A percentile compares a stretch with the other conserved stretches of the same genome.
These are phyloP conservation scores for Melampsora americana DNA, from an alignment of 1,284 basidiomycete genomes.

Conservation along the genomic window DNA sequence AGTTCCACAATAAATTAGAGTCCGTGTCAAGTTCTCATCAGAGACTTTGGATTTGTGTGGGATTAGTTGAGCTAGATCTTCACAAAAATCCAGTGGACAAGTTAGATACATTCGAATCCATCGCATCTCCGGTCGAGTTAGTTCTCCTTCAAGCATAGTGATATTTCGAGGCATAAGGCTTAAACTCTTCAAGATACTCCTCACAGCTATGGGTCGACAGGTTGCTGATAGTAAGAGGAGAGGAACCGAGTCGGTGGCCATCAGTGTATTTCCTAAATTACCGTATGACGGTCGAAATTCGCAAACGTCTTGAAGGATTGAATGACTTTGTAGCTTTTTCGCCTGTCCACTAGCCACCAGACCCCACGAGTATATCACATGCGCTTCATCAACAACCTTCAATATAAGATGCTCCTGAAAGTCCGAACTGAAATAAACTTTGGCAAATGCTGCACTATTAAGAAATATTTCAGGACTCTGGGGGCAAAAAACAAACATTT, in stretches of 20 bases:
- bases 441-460: slow-evolving; percentile 11
- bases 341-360: slow-evolving; percentile 15
- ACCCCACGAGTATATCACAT: slow-evolving; percentile 20
- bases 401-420: slow-evolving; percentile 8
- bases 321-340: slow-evolving; percentile 3
- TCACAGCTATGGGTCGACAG: slow-evolving; percentile 13
- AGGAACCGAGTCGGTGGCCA: background rate
- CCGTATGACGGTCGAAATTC: slow-evolving; percentile 15
- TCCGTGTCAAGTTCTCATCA: background rate
- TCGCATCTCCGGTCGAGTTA: too few relatives aligned
- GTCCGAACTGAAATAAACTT: background rate
- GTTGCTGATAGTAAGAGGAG: slow-evolving; percentile 12
- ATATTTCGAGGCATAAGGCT: slow-evolving; percentile 7
- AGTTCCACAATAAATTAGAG: background rate
- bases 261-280: slow-evolving; percentile 1
- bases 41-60: background rate
- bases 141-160: background rate
- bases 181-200: background rate
- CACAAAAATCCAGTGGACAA: background rate
- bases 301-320: background rate
- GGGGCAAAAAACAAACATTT: background rate
- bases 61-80: slow-evolving; percentile 6
- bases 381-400: too few relatives aligned
- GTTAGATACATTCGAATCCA: slow-evolving; percentile 4
- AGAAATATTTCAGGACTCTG: slow-evolving; percentile 13